Evolutionary conservation across 257 asterid genomes (phyloP).

Genomic region (Fraxinus pennsylvanica): DNA sequence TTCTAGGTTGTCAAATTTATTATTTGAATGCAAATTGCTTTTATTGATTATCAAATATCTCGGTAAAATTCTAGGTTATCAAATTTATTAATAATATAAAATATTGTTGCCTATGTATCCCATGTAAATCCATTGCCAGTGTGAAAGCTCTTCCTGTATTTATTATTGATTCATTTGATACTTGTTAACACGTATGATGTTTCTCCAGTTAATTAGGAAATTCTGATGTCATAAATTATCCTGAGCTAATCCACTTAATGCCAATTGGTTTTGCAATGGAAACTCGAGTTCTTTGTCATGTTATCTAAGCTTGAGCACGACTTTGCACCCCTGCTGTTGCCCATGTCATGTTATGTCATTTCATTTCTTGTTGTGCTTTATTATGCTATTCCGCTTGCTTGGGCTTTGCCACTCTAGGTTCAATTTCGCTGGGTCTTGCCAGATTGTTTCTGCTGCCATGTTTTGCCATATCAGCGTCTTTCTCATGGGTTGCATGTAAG

Average conservation of each 20-base stretch:
- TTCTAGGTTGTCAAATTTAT: neutral
- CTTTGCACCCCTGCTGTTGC: neutral
- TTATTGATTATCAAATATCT: conserved; percentile 13
- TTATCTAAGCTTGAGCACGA: neutral
- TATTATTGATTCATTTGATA: conserved; percentile 16
- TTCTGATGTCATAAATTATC: neutral
- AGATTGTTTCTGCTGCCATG: neutral
- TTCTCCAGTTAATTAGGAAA: neutral
- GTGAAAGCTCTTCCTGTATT: conserved; percentile 1
- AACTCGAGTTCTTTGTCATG: neutral
- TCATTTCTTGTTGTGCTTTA: neutral
- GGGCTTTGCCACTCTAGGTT: neutral
- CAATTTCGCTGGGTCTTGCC: neutral
- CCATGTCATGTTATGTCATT: neutral
- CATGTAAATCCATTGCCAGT: conserved; percentile 9
- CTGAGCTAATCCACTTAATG: neutral
- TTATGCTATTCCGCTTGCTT: neutral
- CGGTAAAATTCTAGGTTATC: neutral
- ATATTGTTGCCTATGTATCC: conserved; percentile 12
- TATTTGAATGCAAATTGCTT: conserved; percentile 18
- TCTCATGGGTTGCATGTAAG: neutral
- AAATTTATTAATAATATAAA: conserved; percentile 5
- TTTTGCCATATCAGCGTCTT: neutral
- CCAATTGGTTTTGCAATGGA: neutral
- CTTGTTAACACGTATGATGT: neutral